Evolutionary conservation across 1,284 basidiomycete species (phyloP), one percentile per base, ranked within the genome.

Genomic region (Kalmanozyma brasiliensis): DNA sequence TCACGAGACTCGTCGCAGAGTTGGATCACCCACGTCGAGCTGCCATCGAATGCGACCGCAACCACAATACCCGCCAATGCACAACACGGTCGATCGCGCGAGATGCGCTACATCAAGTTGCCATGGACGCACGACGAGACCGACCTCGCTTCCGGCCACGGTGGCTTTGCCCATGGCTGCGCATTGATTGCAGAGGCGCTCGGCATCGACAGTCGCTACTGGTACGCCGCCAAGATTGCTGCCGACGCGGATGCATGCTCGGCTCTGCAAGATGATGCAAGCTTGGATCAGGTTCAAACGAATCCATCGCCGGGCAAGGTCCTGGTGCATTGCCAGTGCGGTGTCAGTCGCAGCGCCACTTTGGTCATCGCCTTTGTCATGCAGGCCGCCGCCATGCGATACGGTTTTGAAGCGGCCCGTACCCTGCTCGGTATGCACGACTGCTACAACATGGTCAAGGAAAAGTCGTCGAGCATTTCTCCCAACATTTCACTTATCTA

Each of bases 401-500:
- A 88, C 2, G 76, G 66, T 9, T 73, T 60, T 23, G 55, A 64
- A 10, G 49, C 29, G 14, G 53, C 63, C 8, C 49, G 76, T 43
- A 55, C 52, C 13, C 63, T 81, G n/a, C 49, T 72, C 17, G 84
- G 92, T 43, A 96, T 96, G 93, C 92, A 96, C 82, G 91, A 90
- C 51, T 91, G 93, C 34, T 98, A 97, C 84, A 85, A 90, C 65
- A 94, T 88, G 83, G 92, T 94, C 60, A 74, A 79, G 59, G 77
- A 77, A 14, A 63, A 64, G 47, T 60, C 51, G 19, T 47, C 69
- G 19, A 74, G 70, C 57, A 74, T 77, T 20, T 61, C 53, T 19
- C 94, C 95, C 38, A 98, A 98, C 83, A 94, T 76, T 78, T 94
- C 93, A 53, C 89, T 98, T 80, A 95, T 97, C 83, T 97, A 95